Base-by-base conservation (phyloP, 495 filamentous ascomycete genomes). In the Aspergillus leporis region DNA sequence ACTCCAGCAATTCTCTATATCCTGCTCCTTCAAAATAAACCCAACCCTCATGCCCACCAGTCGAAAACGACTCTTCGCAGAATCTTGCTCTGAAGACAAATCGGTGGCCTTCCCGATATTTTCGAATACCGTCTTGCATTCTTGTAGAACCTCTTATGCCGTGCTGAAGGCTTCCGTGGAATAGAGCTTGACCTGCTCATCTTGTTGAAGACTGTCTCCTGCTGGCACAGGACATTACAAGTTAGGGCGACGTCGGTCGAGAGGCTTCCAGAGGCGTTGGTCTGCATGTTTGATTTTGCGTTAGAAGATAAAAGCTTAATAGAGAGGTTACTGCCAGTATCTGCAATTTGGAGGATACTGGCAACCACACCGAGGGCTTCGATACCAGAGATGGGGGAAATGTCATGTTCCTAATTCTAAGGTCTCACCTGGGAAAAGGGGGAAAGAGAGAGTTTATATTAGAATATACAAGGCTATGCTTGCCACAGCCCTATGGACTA, bases 161-260 rank as follows among this genome's bases (percentile, higher is more conserved):
- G 66, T 72, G 5, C 51, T 49, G 30, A 69, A 60, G 1, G 67
- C 73, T 34, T 70, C 57, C 2, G 63, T 32, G 4, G 67, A 74
- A 40, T 56, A 69, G 3, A 74, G 61, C 19, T 65, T 59, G 0
- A 54, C 52, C 16, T 56, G 28, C 6, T 65, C 63, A 14, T 70
- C 73, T 19, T 64, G 34, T 25, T 74, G 49, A 5, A 77, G 55
- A 7, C n/a, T 51, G 46, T 0, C 1, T 67, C 71, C 1, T 75
- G 60, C 49, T 75, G 61, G 18, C 65, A 61, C 28, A 77, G 31
- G 31, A 75, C 68, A 10, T 65, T 65, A 32, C 70, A 69, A 5
- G 66, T 67, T 0, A 77, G 62, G 9, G 75, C 66, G 1, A 79
- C 61, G 45, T 79, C 72, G 52, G 62, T 71, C 2, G 76, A 73